A percentile compares a stretch with the other conserved stretches of the same genome.
phyloP scores from a whole-genome alignment of 140 eudicot species.

The Oenanthe javanica region DNA sequence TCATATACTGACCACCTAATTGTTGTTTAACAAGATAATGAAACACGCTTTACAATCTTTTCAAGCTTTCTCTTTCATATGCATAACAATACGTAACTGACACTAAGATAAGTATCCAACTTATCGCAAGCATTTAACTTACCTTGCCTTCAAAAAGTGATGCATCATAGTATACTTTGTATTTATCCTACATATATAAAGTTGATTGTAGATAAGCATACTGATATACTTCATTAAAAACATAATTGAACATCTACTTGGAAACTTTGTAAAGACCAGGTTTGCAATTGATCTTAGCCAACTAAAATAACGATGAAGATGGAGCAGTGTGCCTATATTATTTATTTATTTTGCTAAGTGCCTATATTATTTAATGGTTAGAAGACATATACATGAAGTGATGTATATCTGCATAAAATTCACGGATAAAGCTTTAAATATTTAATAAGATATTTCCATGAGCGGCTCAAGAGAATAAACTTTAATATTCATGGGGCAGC shows the following conservation, averaged over 20 bases:
- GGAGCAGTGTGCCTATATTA: background rate
- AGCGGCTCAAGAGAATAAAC: background rate
- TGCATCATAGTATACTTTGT: constrained; percentile 97
- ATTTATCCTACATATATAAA: constrained; percentile 53
- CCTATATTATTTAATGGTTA: background rate
- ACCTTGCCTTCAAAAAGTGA: constrained; percentile 98
- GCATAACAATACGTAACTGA: constrained; percentile 10
- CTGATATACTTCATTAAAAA: background rate
- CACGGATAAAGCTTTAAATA: background rate
- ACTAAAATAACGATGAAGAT: background rate
- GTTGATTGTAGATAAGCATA: background rate
- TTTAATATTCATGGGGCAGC: background rate
- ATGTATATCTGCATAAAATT: background rate
- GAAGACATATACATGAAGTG: background rate
- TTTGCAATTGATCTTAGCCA: background rate
- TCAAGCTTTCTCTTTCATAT: background rate
- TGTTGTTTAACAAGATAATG: background rate
- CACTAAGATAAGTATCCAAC: background rate
- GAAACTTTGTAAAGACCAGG: background rate
- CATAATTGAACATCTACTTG: background rate
- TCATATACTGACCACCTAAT: background rate
- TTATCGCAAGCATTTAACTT: constrained; percentile 15
- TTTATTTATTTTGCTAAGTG: background rate
- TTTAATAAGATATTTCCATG: background rate
- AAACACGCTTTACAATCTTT: background rate